Evolutionary conservation across 2,329 filamentous ascomycete genomes (phyloP).

Genomic region (Grosmannia huntii): DNA sequence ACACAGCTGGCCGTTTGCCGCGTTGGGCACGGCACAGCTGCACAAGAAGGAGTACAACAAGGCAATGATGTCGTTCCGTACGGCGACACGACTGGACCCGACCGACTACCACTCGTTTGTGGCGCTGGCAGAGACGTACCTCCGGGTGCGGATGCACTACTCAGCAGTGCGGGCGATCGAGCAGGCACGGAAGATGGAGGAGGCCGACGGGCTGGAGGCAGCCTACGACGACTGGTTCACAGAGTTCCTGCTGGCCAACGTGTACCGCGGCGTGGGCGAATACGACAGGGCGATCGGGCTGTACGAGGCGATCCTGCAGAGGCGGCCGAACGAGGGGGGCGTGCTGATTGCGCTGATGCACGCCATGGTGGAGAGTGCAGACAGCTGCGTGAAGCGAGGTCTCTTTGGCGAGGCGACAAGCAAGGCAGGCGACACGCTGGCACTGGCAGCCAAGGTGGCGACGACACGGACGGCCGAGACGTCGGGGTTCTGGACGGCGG

Average conservation of each 20-base stretch:
- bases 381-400: slow-evolving; percentile 65
- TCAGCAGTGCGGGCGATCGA: slow-evolving; percentile 87
- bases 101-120: slow-evolving; percentile 93
- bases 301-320: slow-evolving; percentile 60
- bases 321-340: slow-evolving; percentile 64
- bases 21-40: slow-evolving; percentile 83
- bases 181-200: slow-evolving; percentile 67
- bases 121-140: slow-evolving; percentile 92
- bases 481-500: slow-evolving; percentile 78
- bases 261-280: slow-evolving; percentile 83
- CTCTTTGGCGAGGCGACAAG: slow-evolving; percentile 73
- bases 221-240: slow-evolving; percentile 80
- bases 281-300: slow-evolving; percentile 70
- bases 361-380: slow-evolving; percentile 70
- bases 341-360: slow-evolving; percentile 81
- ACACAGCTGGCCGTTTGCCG: slow-evolving; percentile 91
- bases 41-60: slow-evolving; percentile 86
- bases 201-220: slow-evolving; percentile 37
- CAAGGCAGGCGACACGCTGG: slow-evolving; percentile 55
- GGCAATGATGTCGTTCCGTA: slow-evolving; percentile 84
- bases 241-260: slow-evolving; percentile 91
- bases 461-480: slow-evolving; percentile 54
- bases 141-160: slow-evolving; percentile 83
- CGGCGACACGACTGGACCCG: slow-evolving; percentile 70
- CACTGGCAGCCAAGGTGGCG: slow-evolving; percentile 51